A percentile compares a stretch with the other conserved stretches of the same genome.
Conservation (phyloP, 2,329 filamentous ascomycete species). For the Neurospora sp. region DNA sequence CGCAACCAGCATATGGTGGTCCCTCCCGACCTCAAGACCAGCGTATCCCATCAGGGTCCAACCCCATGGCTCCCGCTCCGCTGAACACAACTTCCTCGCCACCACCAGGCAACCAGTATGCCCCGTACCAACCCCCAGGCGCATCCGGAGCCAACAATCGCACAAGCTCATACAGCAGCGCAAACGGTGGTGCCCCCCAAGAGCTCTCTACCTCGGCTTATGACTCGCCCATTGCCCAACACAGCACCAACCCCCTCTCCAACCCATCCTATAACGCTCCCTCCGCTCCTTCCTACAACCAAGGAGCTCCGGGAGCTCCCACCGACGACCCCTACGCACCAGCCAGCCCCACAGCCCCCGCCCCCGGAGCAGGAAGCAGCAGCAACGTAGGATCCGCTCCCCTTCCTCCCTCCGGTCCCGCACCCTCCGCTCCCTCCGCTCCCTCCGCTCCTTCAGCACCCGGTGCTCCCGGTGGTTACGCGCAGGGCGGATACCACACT, state of each 20-base stretch:
- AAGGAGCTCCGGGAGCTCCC: slow-evolving; percentile 35
- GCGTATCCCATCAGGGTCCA: slow-evolving; percentile 35
- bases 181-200: slow-evolving; percentile 58
- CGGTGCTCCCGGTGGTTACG: slow-evolving; percentile 22
- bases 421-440: slow-evolving; percentile 20
- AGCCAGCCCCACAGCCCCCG: slow-evolving; percentile 19
- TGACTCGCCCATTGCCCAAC: slow-evolving; percentile 57
- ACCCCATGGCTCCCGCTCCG: slow-evolving; percentile 30
- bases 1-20: slow-evolving; percentile 32
- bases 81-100: slow-evolving; percentile 40
- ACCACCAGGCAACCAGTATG: slow-evolving; percentile 38
- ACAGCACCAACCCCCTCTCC: slow-evolving; percentile 31
- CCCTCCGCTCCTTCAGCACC: slow-evolving; percentile 23
- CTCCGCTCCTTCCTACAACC: slow-evolving; percentile 31
- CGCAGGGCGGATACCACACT: background rate
- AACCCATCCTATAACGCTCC: background rate
- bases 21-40: slow-evolving; percentile 42
- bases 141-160: slow-evolving; percentile 29
- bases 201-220: slow-evolving; percentile 71
- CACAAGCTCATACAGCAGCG: slow-evolving; percentile 46
- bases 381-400: slow-evolving; percentile 5
- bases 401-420: slow-evolving; percentile 19
- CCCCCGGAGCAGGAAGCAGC: slow-evolving; percentile 17
- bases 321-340: slow-evolving; percentile 32
- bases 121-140: slow-evolving; percentile 35